Evolutionary conservation across 345 rosid species (phyloP), one percentile per base, ranked within the genome.

Genomic region (Tarenaya hassleriana): DNA sequence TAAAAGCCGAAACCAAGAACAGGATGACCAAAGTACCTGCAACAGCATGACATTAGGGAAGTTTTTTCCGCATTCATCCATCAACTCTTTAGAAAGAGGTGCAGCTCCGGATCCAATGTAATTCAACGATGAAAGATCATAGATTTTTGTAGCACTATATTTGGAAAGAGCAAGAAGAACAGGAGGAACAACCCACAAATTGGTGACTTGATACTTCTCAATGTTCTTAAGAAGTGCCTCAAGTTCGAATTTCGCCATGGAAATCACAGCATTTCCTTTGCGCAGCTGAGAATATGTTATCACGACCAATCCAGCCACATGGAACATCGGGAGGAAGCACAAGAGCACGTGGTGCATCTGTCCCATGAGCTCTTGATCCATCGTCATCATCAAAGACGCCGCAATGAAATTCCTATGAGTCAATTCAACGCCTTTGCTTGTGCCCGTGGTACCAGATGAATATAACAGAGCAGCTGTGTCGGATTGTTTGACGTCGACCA

Each of bases 151-250:
- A 60, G 53, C 29, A 18, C 64, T 63, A 38, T 77, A 77, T 72
- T 86, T 90, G n/a, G 95, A 74, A 69, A 90, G 68, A 42, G 91
- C 94, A 60, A 86, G 83, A 12, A 90, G 54, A 21, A 90, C 69
- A 7, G 95, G 91, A 32, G 97, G 97, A 56, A 90, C 95, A 58
- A 80, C 76, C 97, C 94, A 86, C 63, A 86, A 42, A 58, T 80
- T 69, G 8, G 90, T 81, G 5, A 84, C 84, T 46, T 66, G 73
- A 45, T 77, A 79, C 80, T 73, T 84, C 51, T 79, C 83, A 34
- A 75, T 59, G 15, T 55, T 60, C 75, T 63, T 79, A 71, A 82
- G 66, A 43, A 79, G 33, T 66, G 31, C 11, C 58, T 62, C 86
- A 10, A 91, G 59, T 9, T 91, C 96, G 15, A 91, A 91, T 44